These are phyloP conservation scores for Pseudofabraea citricarpa DNA, from an alignment of 2,329 filamentous ascomycete species.

Conservation along the genomic window DNA sequence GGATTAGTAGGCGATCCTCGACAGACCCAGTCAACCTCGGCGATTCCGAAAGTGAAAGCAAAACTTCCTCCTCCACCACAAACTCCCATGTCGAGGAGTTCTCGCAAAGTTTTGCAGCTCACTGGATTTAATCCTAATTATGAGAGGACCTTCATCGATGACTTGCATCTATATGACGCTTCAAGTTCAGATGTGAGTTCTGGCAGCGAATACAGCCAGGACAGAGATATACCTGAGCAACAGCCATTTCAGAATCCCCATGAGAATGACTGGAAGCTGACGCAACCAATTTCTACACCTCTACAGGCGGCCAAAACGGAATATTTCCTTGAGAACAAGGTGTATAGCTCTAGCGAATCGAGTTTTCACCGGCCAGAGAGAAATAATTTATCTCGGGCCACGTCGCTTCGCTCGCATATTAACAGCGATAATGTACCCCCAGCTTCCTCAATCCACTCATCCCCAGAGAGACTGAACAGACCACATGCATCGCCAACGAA, in stretches of 20 bases:
- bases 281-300: background rate
- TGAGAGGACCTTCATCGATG: slow-evolving; percentile 4
- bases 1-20: background rate
- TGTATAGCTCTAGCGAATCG: background rate
- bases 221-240: background rate
- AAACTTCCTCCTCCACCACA: background rate
- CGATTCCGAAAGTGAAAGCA: background rate
- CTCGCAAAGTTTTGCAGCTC: slow-evolving; percentile 16
- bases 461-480: no score
- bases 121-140: slow-evolving; percentile 15
- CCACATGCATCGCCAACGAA: no score
- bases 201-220: slow-evolving; percentile 14
- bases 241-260: no score
- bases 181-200: slow-evolving; percentile 7
- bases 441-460: no score
- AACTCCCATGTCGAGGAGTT: slow-evolving; percentile 10
- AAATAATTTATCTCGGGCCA: no score
- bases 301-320: background rate
- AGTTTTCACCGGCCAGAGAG: background rate
- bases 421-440: no score
- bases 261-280: no score
- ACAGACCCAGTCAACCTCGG: background rate
- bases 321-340: background rate
- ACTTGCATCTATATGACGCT: slow-evolving; percentile 6
- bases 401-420: no score